phyloP scores from a whole-genome alignment of 768 basidiomycete species.

The Agaricus subrufescens region DNA sequence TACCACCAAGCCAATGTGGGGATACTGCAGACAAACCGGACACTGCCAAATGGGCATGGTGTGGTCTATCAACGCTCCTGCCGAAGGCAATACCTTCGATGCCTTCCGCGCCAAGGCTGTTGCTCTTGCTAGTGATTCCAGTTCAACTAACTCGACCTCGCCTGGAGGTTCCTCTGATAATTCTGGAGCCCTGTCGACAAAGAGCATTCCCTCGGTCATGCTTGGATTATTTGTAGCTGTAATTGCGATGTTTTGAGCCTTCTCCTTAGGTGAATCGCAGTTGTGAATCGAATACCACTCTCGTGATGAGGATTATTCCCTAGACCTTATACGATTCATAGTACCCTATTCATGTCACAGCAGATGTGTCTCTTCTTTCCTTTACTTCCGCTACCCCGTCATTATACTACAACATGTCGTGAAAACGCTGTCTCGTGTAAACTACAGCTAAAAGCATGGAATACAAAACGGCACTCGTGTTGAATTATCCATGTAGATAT shows the following conservation, averaged over 20 bases:
- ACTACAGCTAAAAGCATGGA: too few species aligned
- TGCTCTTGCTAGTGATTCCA: constrained; percentile 10
- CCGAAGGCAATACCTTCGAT: constrained; percentile 49
- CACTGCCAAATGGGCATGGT: constrained; percentile 64
- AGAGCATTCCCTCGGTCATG: not conserved
- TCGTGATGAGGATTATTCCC: too few species aligned
- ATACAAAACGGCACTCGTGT: too few species aligned
- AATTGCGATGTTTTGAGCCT: not conserved
- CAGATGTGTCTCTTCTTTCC: too few species aligned
- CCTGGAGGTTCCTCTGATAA: not conserved
- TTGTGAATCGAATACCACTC: too few species aligned
- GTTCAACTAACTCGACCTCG: not conserved
- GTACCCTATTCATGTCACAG: too few species aligned
- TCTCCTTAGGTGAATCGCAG: too few species aligned
- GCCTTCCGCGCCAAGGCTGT: constrained; percentile 20
- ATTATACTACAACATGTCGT: too few species aligned
- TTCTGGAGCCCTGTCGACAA: not conserved
- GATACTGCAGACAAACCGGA: constrained; percentile 46
- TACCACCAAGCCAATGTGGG: constrained; percentile 54
- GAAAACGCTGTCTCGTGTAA: too few species aligned
- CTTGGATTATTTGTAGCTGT: not conserved
- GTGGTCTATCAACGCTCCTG: constrained; percentile 52
- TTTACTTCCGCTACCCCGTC: too few species aligned
- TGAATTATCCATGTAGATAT: too few species aligned
- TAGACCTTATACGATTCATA: too few species aligned